Evolutionary conservation across 192 early-diverging fungal genomes (phyloP), one percentile per base, ranked within the genome.

Genomic region (Hyaloraphidium curvatum): DNA sequence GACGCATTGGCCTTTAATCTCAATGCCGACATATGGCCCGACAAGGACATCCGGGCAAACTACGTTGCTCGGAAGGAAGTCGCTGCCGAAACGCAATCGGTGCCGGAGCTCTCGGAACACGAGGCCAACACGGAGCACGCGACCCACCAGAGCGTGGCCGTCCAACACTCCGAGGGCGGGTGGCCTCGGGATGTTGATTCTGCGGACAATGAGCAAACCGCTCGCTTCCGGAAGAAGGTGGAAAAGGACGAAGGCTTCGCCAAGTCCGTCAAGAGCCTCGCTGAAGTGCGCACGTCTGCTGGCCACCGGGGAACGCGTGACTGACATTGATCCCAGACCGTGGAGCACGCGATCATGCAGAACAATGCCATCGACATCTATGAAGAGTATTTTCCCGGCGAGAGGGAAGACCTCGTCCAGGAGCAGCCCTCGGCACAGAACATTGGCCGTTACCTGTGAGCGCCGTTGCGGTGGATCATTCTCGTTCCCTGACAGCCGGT

Each of bases 331-430:
- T 5, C 19, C 19, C 25, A 70, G 68, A 13, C 59, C 3, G 73
- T 78, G 71, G 76, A 78, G 56, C 72, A 75, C 37, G 73, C 67
- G 53, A 75, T 78, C 29, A 78, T 77, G 54, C 76, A 78, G 61
- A 78, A 78, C 56, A 78, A 78, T 43, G 76, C 76, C 29, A 78
- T 78, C 40, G 76, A 78, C 57, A 78, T 78, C 59, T 78, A 78
- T 57, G 62, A 77, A 59, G 76, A 78, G 51, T 76, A 78, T 53
- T 78, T 78, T 40, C 52, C 60, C 5, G 74, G 74, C 29, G 57
- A 52, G 28, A 63, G 58, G 2, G 74, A 76, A 40, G 51, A 63
- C 2, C 55, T 66, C 3, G 35, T 56, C 1, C 55, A 64, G 14
- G 73, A 71, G 21, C 50, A 62, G 1, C 73, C 76, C 7, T 67